Evolutionary conservation across 805 yeast genomes (phyloP).

Genomic region (Metschnikowia corniflorae): DNA sequence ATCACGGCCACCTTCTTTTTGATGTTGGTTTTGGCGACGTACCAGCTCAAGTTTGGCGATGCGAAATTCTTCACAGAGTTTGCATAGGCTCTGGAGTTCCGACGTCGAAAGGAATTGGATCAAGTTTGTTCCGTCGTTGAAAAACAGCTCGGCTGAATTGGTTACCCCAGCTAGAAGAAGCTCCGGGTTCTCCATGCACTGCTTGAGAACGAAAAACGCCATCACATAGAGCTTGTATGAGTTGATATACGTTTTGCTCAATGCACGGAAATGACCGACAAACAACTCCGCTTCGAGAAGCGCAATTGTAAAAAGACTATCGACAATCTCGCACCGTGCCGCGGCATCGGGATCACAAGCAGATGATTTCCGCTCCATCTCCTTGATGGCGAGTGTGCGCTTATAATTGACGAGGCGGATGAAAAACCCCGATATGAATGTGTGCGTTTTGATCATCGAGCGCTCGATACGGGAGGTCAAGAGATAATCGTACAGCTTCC

Average conservation of each 20-base stretch:
- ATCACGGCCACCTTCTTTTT: slow-evolving; percentile 2
- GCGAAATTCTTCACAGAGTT: slow-evolving; percentile 38
- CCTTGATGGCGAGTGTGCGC: slow-evolving; percentile 25
- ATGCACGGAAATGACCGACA: slow-evolving; percentile 39
- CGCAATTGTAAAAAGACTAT: slow-evolving; percentile 29
- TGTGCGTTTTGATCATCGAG: slow-evolving; percentile 40
- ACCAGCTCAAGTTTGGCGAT: slow-evolving; percentile 28
- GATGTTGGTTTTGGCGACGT: slow-evolving; percentile 16
- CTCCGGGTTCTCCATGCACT: slow-evolving; percentile 40
- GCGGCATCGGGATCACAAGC: slow-evolving; percentile 7
- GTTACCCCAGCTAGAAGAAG: slow-evolving; percentile 31
- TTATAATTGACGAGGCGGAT: slow-evolving; percentile 38
- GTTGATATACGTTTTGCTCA: slow-evolving; percentile 37
- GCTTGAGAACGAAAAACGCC: slow-evolving; percentile 38
- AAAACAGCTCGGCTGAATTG: slow-evolving; percentile 23
- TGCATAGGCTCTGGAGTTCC: slow-evolving; percentile 35
- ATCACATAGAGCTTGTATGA: slow-evolving; percentile 41
- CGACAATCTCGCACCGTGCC: slow-evolving; percentile 28
- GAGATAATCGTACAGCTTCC: slow-evolving; percentile 35
- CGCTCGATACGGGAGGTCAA: slow-evolving; percentile 37
- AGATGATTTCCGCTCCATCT: slow-evolving; percentile 9
- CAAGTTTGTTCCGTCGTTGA: slow-evolving; percentile 38
- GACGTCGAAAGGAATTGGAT: slow-evolving; percentile 33
- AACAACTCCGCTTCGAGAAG: slow-evolving; percentile 40
- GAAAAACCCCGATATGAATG: slow-evolving; percentile 37